Evolutionary conservation across 805 yeast species (phyloP), one percentile per base, ranked within the genome.

Genomic region (Ogataea sp.): DNA sequence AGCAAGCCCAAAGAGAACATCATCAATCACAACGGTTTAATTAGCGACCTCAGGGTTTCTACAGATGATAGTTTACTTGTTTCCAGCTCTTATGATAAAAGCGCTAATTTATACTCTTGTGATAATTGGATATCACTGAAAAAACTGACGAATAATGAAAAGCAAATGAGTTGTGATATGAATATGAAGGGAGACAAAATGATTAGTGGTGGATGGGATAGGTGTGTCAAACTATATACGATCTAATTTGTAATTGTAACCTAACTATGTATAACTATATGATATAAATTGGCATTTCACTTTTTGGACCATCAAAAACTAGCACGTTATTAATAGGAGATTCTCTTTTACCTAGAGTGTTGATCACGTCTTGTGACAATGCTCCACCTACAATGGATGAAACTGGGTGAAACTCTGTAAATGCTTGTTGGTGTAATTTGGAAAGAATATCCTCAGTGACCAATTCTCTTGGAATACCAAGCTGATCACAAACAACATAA

Each of bases 321-420:
- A 84, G 68, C 38, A 85, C 68, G 55, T 93, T 93, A 55, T 87
- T 89, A 29, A 89, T 68, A 3, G 97, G 95, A 32, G 78, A 69
- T 49, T 85, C 88, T 48, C 80, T 76, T 48, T 75, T 74, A 32
- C 93, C 82, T 38, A 90, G 59, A 39, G 71, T 77, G 61, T 93
- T 93, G 34, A 93, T 83, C 13, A 87, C 81, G 56, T 89, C 96
- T 60, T 93, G 98, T 2, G 95, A 83, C 20, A 90, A 60, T 1
- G 86, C 71, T 1, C 97, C 98, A 6, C 97, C 98, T 6, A 90
- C 49, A 2, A 93, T 74, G 1, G 97, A 94, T 4, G 93, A 78
- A 0, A 80, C 80, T 1, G 97, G 96, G 10, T 87, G 72, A 47
- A 83, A 75, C 52, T 88, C 94, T 2, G 86, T 59, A 45, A 52